Base-by-base conservation (phyloP, 108 stramenopile species). In the Nitzschia palea region DNA sequence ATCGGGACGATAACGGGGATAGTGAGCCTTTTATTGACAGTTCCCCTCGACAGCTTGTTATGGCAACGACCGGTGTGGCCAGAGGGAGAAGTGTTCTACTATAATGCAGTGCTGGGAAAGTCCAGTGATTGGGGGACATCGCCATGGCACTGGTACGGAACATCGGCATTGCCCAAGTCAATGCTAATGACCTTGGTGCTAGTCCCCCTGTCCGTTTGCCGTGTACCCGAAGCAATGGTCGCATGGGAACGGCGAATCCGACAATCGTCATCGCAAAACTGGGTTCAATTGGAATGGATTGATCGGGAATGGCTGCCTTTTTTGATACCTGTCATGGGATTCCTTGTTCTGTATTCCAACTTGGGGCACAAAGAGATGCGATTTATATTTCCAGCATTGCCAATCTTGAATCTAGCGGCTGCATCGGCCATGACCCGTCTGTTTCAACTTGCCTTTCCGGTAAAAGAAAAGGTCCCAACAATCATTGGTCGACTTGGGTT, bases 301-400 rank as follows among this genome's bases (percentile, higher is more conserved):
- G 90, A 95, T 65, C 28, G 47, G 42, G 61, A 57, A 17, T 79
- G 87, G 27, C 30, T 84, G 29, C 71, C 56, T 30, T 89, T 78
- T 63, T 61, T 90, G 12, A 32, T 76, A 9, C 91, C 95, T 0
- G 77, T 85, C 10, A 14, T 86, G 45, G 85, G 70, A 34, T 97
- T 93, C 70, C 78, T 97, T 8, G 68, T 50, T 15, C 52, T 97
- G 34, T 97, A 96, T 66, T 95, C 93, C 0, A 65, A 78, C 30
- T 78, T 97, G 50, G 96, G 95, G 18, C 98, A 98, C 80, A 98
- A 98, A 83, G 98, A 98, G 68, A 84, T 95, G 54, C 79, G 98
- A 25, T 98, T 98, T 71, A 77, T 97, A 12, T 95, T 98, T 65
- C 95, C 95, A 17, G 91, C 85, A 1, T 23, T 97, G 2, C 96